These are phyloP conservation scores for Thelephora terrestris DNA, from an alignment of 1,284 basidiomycete genomes.

Conservation along the genomic window DNA sequence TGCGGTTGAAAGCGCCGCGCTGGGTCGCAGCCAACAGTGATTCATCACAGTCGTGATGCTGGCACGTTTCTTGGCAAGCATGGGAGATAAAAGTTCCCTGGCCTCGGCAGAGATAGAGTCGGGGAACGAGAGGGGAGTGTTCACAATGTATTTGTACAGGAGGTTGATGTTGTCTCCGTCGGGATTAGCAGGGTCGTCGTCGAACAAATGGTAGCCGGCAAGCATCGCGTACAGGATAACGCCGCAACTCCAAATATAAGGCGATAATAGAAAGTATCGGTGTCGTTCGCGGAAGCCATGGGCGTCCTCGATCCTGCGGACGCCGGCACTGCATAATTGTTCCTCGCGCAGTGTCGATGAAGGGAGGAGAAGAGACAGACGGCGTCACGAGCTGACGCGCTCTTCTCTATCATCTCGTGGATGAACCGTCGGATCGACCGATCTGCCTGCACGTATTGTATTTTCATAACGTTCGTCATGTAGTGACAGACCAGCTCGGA, in stretches of 20 bases:
- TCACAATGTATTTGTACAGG: constrained; percentile 99
- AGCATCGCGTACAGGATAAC: constrained; percentile 99
- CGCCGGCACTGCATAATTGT: constrained; percentile 8
- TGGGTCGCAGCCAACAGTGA: constrained; percentile 75
- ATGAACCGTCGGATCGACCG: constrained; percentile 30
- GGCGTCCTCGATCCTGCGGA: constrained; percentile 2
- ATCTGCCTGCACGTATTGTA: constrained; percentile 61
- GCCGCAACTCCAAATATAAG: constrained; percentile 92
- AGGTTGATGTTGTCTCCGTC: constrained; percentile 99
- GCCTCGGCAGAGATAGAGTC: constrained; percentile 83
- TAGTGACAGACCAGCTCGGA: constrained; percentile 31
- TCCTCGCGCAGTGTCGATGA: constrained; percentile 29
- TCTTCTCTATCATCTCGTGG: constrained; percentile 36
- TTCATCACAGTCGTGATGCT: constrained; percentile 69
- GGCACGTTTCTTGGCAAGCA: constrained; percentile 77
- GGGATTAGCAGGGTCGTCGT: constrained; percentile 97
- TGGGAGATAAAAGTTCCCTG: constrained; percentile 63
- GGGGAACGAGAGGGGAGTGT: constrained; percentile 89
- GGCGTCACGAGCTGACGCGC: constrained; percentile 34
- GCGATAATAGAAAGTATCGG: constrained; percentile 19
- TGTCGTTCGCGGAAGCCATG: constrained; percentile 11
- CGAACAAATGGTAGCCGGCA: constrained; percentile 98
- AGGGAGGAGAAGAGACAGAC: constrained; percentile 48
- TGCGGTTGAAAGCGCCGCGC: constrained; percentile 51
- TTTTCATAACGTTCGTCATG: constrained; percentile 42